Percentiles rank a stretch among this genome's conserved stretches.
phyloP scores from a whole-genome alignment of 2,329 filamentous ascomycete species.

The Aureobasidium leucospermi region DNA sequence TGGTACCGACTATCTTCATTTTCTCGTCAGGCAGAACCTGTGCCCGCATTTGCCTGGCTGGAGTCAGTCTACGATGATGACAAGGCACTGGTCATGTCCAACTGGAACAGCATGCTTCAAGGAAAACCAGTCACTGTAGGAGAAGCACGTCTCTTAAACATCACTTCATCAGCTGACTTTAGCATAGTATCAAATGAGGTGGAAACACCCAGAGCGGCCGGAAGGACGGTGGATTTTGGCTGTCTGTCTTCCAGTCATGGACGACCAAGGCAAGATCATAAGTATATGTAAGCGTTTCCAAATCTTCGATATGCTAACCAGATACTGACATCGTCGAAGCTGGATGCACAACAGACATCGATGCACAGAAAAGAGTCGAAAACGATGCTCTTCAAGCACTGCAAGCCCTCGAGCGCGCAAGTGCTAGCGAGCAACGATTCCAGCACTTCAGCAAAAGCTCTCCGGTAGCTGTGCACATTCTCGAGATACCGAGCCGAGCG shows the following conservation, averaged over 20 bases:
- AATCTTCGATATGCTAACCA: neutral
- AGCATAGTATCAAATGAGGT: slow-evolving; percentile 8
- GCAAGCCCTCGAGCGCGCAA: slow-evolving; percentile 30
- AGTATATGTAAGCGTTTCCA: slow-evolving; percentile 4
- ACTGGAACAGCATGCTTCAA: neutral
- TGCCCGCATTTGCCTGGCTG: slow-evolving; percentile 5
- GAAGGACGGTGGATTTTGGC: slow-evolving; percentile 19
- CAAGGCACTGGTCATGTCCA: slow-evolving; percentile 5
- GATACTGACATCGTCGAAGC: neutral
- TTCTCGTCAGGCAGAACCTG: neutral
- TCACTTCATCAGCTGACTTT: neutral
- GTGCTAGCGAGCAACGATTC: slow-evolving; percentile 31
- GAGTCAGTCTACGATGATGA: slow-evolving; percentile 6
- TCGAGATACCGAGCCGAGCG: slow-evolving; percentile 15
- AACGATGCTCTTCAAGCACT: slow-evolving; percentile 33
- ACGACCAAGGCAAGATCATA: slow-evolving; percentile 17
- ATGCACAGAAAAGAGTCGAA: slow-evolving; percentile 20
- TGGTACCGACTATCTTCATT: slow-evolving; percentile 10
- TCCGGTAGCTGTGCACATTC: slow-evolving; percentile 26
- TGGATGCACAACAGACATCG: slow-evolving; percentile 22
- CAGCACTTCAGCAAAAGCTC: slow-evolving; percentile 23
- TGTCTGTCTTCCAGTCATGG: slow-evolving; percentile 19
- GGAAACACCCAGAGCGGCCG: neutral
- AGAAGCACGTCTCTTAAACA: neutral
- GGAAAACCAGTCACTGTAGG: slow-evolving; percentile 6